Base-by-base conservation (phyloP, 768 basidiomycete species). In the Macrolepiota dolichaula region DNA sequence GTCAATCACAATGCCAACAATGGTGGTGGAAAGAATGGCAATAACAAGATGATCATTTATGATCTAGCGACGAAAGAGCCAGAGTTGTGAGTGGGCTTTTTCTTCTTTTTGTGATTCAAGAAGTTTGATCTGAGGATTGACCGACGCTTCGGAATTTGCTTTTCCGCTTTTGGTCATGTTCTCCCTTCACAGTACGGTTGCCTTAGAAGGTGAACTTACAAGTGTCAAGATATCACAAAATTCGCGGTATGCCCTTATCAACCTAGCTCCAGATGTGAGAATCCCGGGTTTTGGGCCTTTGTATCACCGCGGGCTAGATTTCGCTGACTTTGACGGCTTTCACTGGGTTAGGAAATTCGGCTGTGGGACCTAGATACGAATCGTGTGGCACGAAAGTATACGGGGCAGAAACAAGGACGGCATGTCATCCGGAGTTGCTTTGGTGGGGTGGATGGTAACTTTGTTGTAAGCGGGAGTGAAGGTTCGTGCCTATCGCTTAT, bases 341-440 rank as follows among this genome's bases (percentile, higher is more conserved):
- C 17, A 24, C 65, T 64, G 61, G 42, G 68, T 22, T 44, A 98
- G 96, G 96, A 97, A 73, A 84, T 98, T 46, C 89, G 92, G 65
- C 74, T 97, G 63, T 93, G 92, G 88, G 88, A 94, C 70, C 80
- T 98, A 56, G 77, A 83, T 27, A 80, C 85, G 27, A 84, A 84
- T 25, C 84, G 84, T 55, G 78, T 92, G 60, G 81, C 88, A 25
- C 87, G 90, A 62, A 94, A 87, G 73, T 96, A 89, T 70, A 85
- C 85, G 3, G 97, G 95, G 7, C 96, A 97, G 64, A 83, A 81
- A 32, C 94, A 96, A 72, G 85, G 86, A 1, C 81, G 83, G 29
- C 91, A 94, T 72, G 86, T 97, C 64, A 91, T 98, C 62, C 85
- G 93, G 61, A 93, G 92, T 72, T 96, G 93, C 70, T 98, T 98